Evolutionary conservation across 1,139 yeast genomes (phyloP), one percentile per base, ranked within the genome.

Genomic region (Yarrowia galli): DNA sequence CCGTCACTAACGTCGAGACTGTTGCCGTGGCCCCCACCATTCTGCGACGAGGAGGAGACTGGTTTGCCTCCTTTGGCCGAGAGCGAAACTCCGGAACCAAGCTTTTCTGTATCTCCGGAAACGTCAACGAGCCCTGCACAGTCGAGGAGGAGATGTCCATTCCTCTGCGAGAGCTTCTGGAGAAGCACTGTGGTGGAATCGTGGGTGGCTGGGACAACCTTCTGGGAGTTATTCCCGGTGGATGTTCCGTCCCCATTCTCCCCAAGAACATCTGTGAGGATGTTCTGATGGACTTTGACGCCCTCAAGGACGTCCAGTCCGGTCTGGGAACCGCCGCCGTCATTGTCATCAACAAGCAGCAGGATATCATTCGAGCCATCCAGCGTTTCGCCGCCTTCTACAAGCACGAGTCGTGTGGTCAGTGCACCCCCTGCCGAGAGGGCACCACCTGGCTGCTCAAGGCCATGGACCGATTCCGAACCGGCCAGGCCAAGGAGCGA

Each of bases 71-170:
- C 16, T 88, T 91, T 75, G 97, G 97, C 71, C 86, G 96, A 77
- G 92, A 89, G 80, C 86, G 96, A 79, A 91, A 91, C 80, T 74
- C 85, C 25, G 97, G 97, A 73, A 88, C 92, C 70, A 91, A 91
- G 79, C 83, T 91, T 73, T 91, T 85, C 80, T 91, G 96, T 83
- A 87, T 91, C 73, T 89, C 96, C 15, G 97, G 97, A 68, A 95
- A 91, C 76, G 96, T 91, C 72, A 91, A 91, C 78, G 92, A 89
- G 77, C 97, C 97, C 71, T 89, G 96, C 83, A 91, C 96, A 18
- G 95, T 91, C 70, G 97, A 91, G 80, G 97, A 91, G 80, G 96
- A 91, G 79, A 91, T 91, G 97, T 90, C 96, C 1, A 89, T 91
- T 72, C 92, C 97, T 46, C 83, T 91, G 75, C 85, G 84, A 74